Percentiles rank a stretch among this genome's conserved stretches.
Conservation (phyloP, 257 asterid genomes). For the Solanum sejunctum region DNA sequence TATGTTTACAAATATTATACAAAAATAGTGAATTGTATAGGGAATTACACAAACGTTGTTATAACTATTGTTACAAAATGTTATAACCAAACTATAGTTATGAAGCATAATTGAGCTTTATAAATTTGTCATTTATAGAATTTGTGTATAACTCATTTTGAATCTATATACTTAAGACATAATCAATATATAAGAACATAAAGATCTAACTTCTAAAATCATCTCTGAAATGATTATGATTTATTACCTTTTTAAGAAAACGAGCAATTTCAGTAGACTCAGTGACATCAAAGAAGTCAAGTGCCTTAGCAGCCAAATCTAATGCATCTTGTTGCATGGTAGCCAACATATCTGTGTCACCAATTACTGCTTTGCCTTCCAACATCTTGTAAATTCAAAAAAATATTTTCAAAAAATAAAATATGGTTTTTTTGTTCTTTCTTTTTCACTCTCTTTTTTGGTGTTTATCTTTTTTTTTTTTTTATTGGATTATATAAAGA, state of each 20-base stretch:
- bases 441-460: not conserved
- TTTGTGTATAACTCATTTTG: too few relatives aligned
- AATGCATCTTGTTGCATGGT: constrained; percentile 70
- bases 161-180: too few relatives aligned
- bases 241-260: constrained; percentile 50
- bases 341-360: constrained; percentile 69
- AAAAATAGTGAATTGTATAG: too few relatives aligned
- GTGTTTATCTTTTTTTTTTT: not conserved
- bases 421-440: not conserved
- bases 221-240: not conserved
- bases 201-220: too few relatives aligned
- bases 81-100: too few relatives aligned
- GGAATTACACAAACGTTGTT: too few relatives aligned
- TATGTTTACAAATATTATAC: too few relatives aligned
- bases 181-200: too few relatives aligned
- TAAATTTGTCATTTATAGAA: too few relatives aligned
- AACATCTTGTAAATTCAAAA: constrained; percentile 20
- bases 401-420: not conserved
- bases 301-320: constrained; percentile 73
- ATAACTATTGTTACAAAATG: too few relatives aligned
- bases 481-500: constrained; percentile 1
- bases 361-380: constrained; percentile 79
- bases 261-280: constrained; percentile 77
- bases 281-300: constrained; percentile 76
- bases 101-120: too few relatives aligned